Evolutionary conservation across 1,139 yeast species (phyloP), one percentile per base, ranked within the genome.

Genomic region (Schwanniomyces etchellsii): DNA sequence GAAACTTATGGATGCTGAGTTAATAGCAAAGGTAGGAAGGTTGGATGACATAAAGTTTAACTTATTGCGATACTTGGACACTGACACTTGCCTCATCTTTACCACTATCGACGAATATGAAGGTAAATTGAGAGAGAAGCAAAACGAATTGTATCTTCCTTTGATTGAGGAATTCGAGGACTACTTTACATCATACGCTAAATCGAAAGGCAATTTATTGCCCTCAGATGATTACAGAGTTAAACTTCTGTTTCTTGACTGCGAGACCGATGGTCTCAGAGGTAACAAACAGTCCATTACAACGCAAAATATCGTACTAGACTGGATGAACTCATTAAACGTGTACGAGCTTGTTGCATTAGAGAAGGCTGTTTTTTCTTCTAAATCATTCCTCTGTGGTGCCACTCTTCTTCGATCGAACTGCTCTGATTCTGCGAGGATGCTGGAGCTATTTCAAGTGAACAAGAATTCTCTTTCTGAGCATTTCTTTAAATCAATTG

Each of bases 301-400:
- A 34, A 76, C 88, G 0, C 78, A 70, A 45, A 60, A 56, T 20
- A 79, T 79, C 4, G 96, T 83, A 1, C 52, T 61, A 28, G 64
- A 69, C 28, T 91, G 89, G 81, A 55, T 89, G 44, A 61, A 70
- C 36, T 44, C 67, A 5, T 64, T 93, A 33, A 76, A 78, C 28
- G 57, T 71, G 26, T 88, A 84, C 78, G 84, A 88, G 44, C 63
- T 89, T 37, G 89, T 88, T 5, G 91, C 95, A 0, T 68, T 91
- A 42, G 99, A 91, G 55, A 81, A 86, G 46, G 81, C 95, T 12
- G 82, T 91, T 5, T 65, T 88, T 35, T 76, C 88, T 1, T 77
- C 94, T 6, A 88, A 89, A 57, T 86, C 96, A 2, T 80, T 91
- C 50, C 71, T 91, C 31, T 75, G 88, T 47, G 96, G 94, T n/a